phyloP scores from a whole-genome alignment of 257 asterid species.

The Rubia yunnanensis region DNA sequence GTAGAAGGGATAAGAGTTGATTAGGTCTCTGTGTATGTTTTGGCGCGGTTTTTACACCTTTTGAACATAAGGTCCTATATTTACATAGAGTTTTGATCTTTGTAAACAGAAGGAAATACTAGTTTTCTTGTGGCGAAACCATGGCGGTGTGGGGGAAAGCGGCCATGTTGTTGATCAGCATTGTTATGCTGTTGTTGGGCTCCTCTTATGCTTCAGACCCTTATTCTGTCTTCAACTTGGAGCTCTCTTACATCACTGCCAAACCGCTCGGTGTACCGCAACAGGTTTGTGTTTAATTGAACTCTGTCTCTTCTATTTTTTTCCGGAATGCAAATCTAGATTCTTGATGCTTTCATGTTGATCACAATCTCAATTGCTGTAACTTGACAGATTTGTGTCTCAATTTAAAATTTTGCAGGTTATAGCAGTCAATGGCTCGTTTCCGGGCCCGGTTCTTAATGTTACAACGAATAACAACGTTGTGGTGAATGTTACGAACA shows the following conservation, averaged over 20 bases:
- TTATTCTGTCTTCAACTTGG: slow-evolving; percentile 49
- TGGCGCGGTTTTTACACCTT: too few relatives aligned
- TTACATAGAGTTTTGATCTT: too few relatives aligned
- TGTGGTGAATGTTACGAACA: slow-evolving; percentile 75
- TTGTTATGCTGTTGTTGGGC: slow-evolving; percentile 30
- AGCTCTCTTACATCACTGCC: slow-evolving; percentile 57
- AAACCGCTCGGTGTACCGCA: slow-evolving; percentile 95
- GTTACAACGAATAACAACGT: slow-evolving; percentile 85
- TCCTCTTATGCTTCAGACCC: slow-evolving; percentile 59
- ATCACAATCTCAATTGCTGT: too few relatives aligned
- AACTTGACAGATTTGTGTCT: too few relatives aligned
- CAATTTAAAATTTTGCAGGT: slow-evolving; percentile 44
- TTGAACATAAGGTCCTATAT: too few relatives aligned
- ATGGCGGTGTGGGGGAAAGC: slow-evolving; percentile 15
- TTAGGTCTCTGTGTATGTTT: too few relatives aligned
- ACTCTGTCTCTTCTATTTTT: background rate
- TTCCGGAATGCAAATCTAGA: too few relatives aligned
- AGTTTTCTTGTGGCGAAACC: background rate
- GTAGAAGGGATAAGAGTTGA: too few relatives aligned
- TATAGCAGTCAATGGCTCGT: slow-evolving; percentile 74
- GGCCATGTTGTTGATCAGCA: slow-evolving; percentile 18
- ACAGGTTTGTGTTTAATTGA: slow-evolving; percentile 35
- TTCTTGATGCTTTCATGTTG: too few relatives aligned
- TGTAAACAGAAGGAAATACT: too few relatives aligned
- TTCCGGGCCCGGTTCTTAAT: slow-evolving; percentile 79